Evolutionary conservation across 2,329 filamentous ascomycete genomes (phyloP), one percentile per base, ranked within the genome.

Genomic region (Penicillium sp.): DNA sequence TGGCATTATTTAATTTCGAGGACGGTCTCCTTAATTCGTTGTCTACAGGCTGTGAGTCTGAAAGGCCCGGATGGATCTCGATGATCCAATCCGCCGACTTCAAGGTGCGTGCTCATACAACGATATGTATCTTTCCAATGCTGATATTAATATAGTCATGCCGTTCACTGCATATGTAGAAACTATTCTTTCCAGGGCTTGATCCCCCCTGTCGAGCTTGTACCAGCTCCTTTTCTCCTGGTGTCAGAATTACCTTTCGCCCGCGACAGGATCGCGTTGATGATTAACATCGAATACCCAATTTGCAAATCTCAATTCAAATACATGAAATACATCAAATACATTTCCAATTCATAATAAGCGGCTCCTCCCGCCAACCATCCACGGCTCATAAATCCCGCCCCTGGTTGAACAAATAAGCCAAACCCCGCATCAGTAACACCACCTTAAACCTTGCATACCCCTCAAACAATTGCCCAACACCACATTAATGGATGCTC

Each of bases 181-280:
- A 31, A 19, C 16, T 23, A n/a, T 13, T 33, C 16, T 16, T n/a
- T 29, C n/a, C 23, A 47, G n/a, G 45, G 19, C 13, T 11, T 29
- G 14, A 16, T 45, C 11, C 26, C 26, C 45, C n/a, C 9, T 39
- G 35, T 39, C n/a, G 39, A 23, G n/a, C 39, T 42, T 23, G 2
- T 14, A 19, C 2, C 9, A 35, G 27, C 19, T 33, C 23, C 35
- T n/a, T 37, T 39, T 42, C 16, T 42, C 13, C 23, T 29, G 21
- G 4, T 27, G 60, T 3, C 64, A 66, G 60, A 75, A 77, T 48
- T 60, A 72, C 50, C 1, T 49, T 51, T 53, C n/a, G 21, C 25
- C 25, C 53, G 58, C 60, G 55, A 50, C 60, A 46, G 60, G 58
- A 55, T 62, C 60, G 58, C 55, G 53, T 50, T 60, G 45, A 65